Percentiles rank a stretch among this genome's conserved stretches.
Conservation (phyloP, 2,329 filamentous ascomycete species). For the Sordariomycetes sp. region DNA sequence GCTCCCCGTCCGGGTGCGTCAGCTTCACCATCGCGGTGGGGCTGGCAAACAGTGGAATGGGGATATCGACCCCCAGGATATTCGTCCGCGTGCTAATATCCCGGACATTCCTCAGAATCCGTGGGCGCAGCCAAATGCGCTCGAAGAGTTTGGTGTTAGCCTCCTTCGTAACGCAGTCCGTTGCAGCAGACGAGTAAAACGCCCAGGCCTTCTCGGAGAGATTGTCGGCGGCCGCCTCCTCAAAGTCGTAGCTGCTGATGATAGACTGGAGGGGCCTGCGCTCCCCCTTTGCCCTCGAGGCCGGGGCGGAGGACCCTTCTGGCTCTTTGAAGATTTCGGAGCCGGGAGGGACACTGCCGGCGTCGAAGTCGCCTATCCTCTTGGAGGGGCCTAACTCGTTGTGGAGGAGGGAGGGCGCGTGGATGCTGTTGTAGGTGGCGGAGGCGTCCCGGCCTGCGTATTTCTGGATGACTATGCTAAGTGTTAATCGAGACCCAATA, state of each 20-base stretch:
- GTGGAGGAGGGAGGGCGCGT: constrained; percentile 12
- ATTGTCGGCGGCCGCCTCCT: constrained; percentile 7
- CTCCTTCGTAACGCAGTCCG: constrained; percentile 14
- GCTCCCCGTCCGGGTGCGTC: constrained; percentile 7
- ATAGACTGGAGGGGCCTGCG: constrained; percentile 8
- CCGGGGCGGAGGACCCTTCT: neutral
- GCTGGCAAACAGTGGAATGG: constrained; percentile 12
- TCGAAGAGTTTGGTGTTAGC: constrained; percentile 10
- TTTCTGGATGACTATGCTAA: constrained; percentile 12
- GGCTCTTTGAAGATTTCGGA: constrained; percentile 1
- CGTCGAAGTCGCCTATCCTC: constrained; percentile 11
- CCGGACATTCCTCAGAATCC: constrained; percentile 12
- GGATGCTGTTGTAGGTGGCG: constrained; percentile 12
- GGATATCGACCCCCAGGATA: constrained; percentile 12
- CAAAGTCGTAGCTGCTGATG: constrained; percentile 16
- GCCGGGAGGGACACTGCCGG: neutral
- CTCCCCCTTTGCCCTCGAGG: neutral
- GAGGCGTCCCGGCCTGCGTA: constrained; percentile 15
- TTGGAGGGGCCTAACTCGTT: constrained; percentile 8
- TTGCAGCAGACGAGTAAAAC: constrained; percentile 13
- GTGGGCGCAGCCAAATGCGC: constrained; percentile 14
- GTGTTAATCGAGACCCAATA: neutral
- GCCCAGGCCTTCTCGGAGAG: constrained; percentile 13
- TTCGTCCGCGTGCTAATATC: constrained; percentile 8
- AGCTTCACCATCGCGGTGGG: constrained; percentile 11